phyloP scores from a whole-genome alignment of 495 filamentous ascomycete genomes.

The Aspergillus taichungensis region DNA sequence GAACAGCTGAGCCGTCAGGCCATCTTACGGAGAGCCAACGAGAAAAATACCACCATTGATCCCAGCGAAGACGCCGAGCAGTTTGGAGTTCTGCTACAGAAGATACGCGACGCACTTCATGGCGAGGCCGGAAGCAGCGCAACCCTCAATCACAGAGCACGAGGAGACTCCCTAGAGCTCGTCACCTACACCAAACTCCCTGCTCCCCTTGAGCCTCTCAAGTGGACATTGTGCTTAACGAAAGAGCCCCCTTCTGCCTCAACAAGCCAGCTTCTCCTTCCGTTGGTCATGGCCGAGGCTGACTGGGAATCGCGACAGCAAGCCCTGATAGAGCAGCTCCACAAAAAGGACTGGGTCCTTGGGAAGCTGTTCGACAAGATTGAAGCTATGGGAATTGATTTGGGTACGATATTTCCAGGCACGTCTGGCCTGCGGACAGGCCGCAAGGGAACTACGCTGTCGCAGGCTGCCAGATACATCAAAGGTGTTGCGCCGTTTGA shows the following conservation, averaged over 20 bases:
- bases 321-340: slow-evolving; percentile 50
- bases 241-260: slow-evolving; percentile 45
- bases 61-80: slow-evolving; percentile 69
- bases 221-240: slow-evolving; percentile 56
- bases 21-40: slow-evolving; percentile 57
- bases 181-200: slow-evolving; percentile 55
- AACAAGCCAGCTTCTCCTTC: slow-evolving; percentile 57
- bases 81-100: slow-evolving; percentile 60
- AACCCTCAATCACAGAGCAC: slow-evolving; percentile 17
- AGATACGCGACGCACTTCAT: slow-evolving; percentile 56
- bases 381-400: slow-evolving; percentile 56
- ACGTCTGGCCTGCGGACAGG: slow-evolving; percentile 37
- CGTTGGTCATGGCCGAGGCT: slow-evolving; percentile 54
- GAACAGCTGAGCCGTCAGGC: slow-evolving; percentile 55
- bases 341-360: slow-evolving; percentile 74
- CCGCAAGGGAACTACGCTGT: slow-evolving; percentile 24
- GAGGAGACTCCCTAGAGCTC: slow-evolving; percentile 41
- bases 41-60: slow-evolving; percentile 71
- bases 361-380: slow-evolving; percentile 68
- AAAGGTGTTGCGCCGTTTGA: slow-evolving; percentile 41
- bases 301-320: slow-evolving; percentile 39
- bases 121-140: slow-evolving; percentile 26
- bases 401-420: slow-evolving; percentile 62
- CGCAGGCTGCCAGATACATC: slow-evolving; percentile 31
- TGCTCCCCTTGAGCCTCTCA: slow-evolving; percentile 54